Evolutionary conservation across 2,329 filamentous ascomycete genomes (phyloP), one percentile per base, ranked within the genome.

Genomic region (Clathrospora elynae): DNA sequence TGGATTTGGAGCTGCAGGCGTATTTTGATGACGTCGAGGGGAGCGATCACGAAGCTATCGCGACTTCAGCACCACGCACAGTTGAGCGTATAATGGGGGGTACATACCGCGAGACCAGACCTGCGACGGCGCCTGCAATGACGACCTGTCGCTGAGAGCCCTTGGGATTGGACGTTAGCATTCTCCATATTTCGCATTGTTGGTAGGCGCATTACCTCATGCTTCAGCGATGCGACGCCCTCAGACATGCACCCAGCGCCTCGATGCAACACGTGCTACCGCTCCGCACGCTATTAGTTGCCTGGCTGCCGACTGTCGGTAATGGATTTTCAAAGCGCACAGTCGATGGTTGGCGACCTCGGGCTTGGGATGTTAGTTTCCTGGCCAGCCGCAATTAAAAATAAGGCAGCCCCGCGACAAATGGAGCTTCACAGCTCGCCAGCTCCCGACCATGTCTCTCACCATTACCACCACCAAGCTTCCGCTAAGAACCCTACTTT

Each of bases 11-110:
- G 84, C 70, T 99, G 93, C 31, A 97, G 85, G 32, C 93, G 88
- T 73, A 99, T 99, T 77, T 99, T 97, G 74, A 97, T 84, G 51
- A 99, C 93, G 71, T 99, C 93, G 56, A 99, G 87, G 38, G 93
- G 93, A 12, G 93, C 90, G 67, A 97, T 86, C 65, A 93, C 83
- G 77, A 99, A 97, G 68, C 88, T 90, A 58, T 46, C 26, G 35
- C 35, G 12, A 35, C 10, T 30, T 55, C 20, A 51, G 34, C 33
- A 32, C 10, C 10, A 10, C 12, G 26, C 25, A 38, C 22, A 19
- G 23, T 17, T 12, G n/a, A 20, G 18, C 12, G 7, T 13, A 26
- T 30, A 17, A 28, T 14, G 13, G 6, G 10, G 23, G 9, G n/a
- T n/a, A 42, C 68, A 42, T 78, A 90, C 86, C 91, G 86, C 40